phyloP scores from a whole-genome alignment of 2,329 filamentous ascomycete species.

The Arthrobotrys megalospora region DNA sequence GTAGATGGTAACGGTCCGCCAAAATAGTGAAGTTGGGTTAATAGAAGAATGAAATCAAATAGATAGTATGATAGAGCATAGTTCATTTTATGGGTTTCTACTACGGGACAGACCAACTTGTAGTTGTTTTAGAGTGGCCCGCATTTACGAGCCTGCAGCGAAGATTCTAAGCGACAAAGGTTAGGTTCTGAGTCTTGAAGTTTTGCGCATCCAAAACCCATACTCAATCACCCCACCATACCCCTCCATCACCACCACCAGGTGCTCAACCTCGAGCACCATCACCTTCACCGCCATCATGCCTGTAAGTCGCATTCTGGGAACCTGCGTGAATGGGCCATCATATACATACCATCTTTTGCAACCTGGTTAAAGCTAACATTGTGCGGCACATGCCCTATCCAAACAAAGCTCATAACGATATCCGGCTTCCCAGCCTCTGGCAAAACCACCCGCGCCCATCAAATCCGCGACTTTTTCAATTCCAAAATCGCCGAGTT shows the following conservation, averaged over 20 bases:
- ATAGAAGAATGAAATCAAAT: no score
- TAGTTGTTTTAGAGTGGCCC: not conserved
- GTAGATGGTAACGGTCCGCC: no score
- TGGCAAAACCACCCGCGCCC: slow-evolving; percentile 77
- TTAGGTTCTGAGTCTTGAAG: not conserved
- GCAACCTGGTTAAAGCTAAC: not conserved
- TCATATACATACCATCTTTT: slow-evolving; percentile 2
- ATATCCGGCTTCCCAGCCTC: slow-evolving; percentile 78
- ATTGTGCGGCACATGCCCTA: not conserved
- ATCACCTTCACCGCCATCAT: slow-evolving; percentile 22
- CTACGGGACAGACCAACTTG: no score
- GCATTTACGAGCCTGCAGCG: not conserved
- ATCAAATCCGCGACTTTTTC: slow-evolving; percentile 78
- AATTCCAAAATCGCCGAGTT: slow-evolving; percentile 71
- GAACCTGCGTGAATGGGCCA: slow-evolving; percentile 1
- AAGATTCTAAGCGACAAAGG: not conserved
- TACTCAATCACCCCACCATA: slow-evolving; percentile 15
- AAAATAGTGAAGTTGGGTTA: no score
- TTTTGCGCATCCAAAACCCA: not conserved
- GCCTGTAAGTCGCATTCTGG: slow-evolving; percentile 44
- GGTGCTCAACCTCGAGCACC: slow-evolving; percentile 8
- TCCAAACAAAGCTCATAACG: slow-evolving; percentile 75
- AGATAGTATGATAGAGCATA: no score
- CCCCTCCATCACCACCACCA: slow-evolving; percentile 1
- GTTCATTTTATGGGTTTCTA: no score